Percentiles rank a stretch among this genome's conserved stretches.
Evolutionary conservation across 192 early-diverging fungal genomes (phyloP).

Genomic region (Gaertneriomyces sp.): DNA sequence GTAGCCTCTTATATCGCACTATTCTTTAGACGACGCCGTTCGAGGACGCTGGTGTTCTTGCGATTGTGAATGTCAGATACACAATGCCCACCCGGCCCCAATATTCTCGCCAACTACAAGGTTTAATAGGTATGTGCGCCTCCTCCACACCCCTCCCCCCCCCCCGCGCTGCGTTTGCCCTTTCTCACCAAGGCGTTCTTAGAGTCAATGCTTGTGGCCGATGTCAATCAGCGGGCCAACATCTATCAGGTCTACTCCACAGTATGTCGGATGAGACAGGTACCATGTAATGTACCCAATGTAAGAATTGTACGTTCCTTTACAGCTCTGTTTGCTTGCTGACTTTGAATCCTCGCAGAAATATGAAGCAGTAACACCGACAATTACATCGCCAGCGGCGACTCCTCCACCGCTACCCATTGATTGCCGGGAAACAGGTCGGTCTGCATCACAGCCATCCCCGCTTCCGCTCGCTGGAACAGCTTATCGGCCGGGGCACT

Average conservation of each 20-base stretch:
- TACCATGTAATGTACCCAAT: conserved; percentile 63
- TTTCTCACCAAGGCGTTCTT: not conserved
- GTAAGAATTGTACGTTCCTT: conserved; percentile 33
- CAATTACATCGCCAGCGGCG: conserved; percentile 1
- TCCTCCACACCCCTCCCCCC: too few relatives aligned
- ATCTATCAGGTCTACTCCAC: conserved; percentile 73
- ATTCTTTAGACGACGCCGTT: conserved; percentile 76
- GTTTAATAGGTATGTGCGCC: conserved; percentile 35
- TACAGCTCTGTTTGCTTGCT: too few relatives aligned
- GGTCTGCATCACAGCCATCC: not conserved
- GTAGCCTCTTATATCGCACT: not conserved
- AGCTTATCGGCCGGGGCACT: too few relatives aligned
- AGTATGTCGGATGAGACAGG: conserved; percentile 60
- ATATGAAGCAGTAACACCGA: not conserved
- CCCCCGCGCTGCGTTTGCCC: too few relatives aligned
- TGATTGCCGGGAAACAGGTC: conserved; percentile 3
- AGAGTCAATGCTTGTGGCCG: conserved; percentile 73
- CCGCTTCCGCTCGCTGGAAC: not conserved
- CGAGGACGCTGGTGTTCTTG: conserved; percentile 81
- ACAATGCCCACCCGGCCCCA: conserved; percentile 69
- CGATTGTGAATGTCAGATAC: conserved; percentile 85
- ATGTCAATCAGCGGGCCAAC: conserved; percentile 69
- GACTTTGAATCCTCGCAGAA: not conserved
- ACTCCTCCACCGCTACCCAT: conserved; percentile 15
- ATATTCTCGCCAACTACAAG: conserved; percentile 39